Base-by-base conservation (phyloP, 2,329 filamentous ascomycete species). In the Fusarium neocosmosporiellum region DNA sequence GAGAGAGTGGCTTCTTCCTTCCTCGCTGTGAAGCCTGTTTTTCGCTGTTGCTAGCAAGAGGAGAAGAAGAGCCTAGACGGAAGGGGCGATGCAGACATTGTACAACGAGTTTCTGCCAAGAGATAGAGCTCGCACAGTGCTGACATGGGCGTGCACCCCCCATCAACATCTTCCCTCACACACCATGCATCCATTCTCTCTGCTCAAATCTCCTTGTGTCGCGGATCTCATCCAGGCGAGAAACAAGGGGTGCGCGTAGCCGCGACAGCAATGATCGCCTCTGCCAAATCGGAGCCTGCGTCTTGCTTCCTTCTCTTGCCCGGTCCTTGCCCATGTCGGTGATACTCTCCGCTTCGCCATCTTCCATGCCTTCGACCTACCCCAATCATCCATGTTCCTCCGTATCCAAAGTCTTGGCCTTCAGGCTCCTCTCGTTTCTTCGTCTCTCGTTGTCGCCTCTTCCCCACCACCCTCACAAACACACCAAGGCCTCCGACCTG, bases 311-410 rank as follows among this genome's bases (percentile, higher is more conserved):
- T 20, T 55, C 57, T 36, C 50, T 65, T 37, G 48, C 64, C 24
- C 64, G 61, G 74, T 55, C 63, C 59, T 67, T 50, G 59, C 63
- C 37, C 58, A 63, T 65, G 50, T 62, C 43, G 50, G 59, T 57
- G 61, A 66, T 70, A 37, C 57, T 43, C 65, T 72, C 63, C 54
- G 65, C 66, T 65, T 53, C 67, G 68, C 67, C 55, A 71, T 63
- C 55, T 55, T 59, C 58, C 18, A 50, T 60, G 43, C 20, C 50
- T 55, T 73, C 22, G 61, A 70, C 70, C 70, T 75, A 72, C 74
- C 71, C 64, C 68, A 73, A 69, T 66, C 66, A 68, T 68, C 72
- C 72, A 67, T 76, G 69, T 70, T 61, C 67, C 64, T 77, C 70
- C 70, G 69, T 74, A 67, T 75, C 63, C 64, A 64, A 59, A 54